Conservation (phyloP, 2,329 filamentous ascomycete genomes). For the Nectriaceae sp. region DNA sequence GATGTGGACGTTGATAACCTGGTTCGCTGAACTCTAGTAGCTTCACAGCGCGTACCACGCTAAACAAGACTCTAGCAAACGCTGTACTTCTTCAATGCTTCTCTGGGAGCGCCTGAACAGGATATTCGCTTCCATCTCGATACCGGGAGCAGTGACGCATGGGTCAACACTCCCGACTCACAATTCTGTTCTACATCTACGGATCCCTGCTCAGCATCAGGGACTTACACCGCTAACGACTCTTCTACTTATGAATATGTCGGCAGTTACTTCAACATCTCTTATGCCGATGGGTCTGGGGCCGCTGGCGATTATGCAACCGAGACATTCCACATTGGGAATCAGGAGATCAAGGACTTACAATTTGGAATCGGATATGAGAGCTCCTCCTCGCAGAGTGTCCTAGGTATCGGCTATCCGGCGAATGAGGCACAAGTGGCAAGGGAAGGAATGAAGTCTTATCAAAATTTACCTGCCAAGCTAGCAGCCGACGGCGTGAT, state of each 20-base stretch:
- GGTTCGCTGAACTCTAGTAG: constrained; percentile 37
- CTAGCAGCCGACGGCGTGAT: constrained; percentile 64
- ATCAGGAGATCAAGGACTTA: constrained; percentile 52
- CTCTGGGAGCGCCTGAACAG: constrained; percentile 64
- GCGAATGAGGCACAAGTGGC: constrained; percentile 76
- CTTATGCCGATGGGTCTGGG: constrained; percentile 80
- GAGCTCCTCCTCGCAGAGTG: constrained; percentile 65
- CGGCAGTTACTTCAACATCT: constrained; percentile 80
- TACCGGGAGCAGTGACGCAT: constrained; percentile 70
- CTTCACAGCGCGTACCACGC: not conserved
- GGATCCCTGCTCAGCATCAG: constrained; percentile 59
- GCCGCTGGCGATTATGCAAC: constrained; percentile 78
- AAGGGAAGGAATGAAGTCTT: constrained; percentile 53
- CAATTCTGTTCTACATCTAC: constrained; percentile 53
- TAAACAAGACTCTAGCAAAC: constrained; percentile 47
- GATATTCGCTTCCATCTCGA: constrained; percentile 61
- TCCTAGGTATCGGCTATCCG: constrained; percentile 83
- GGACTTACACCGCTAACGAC: constrained; percentile 67
- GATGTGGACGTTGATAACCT: constrained; percentile 55
- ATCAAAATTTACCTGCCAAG: constrained; percentile 69
- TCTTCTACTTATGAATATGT: constrained; percentile 79
- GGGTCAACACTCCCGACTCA: constrained; percentile 69
- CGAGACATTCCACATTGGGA: constrained; percentile 67
- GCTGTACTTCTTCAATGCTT: constrained; percentile 65
- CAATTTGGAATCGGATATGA: constrained; percentile 76